Base-by-base conservation (phyloP, 129 eudicot genomes). In the sunflower (Helianthus annuus) region DNA sequence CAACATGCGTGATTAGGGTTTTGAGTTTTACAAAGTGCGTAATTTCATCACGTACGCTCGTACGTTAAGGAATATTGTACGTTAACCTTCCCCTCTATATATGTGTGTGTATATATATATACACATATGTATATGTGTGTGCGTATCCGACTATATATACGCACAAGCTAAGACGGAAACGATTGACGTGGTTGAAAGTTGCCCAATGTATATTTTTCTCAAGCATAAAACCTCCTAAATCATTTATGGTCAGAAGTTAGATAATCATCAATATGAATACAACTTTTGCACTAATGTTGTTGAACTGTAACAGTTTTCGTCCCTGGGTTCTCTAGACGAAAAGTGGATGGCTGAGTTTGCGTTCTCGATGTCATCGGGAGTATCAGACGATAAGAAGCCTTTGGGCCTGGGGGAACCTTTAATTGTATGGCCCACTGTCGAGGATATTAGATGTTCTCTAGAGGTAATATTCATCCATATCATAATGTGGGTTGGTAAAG, bases 261-360 rank as follows among this genome's bases (percentile, higher is more conserved):
- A 1, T 58, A 1, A 10, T 32, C 32, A 12, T 60, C 7, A 13
- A 9, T 60, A 60, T 29, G 66, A 29, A 60, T 32, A 32, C 32
- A 60, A 60, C 44, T 60, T 60, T 40, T 42, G 48, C 68, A 70
- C 12, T 60, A 24, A 72, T 72, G 32, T 80, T 54, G 60, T 38
- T 62, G 29, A 62, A 14, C 61, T 53, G 15, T 10, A 69, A 78
- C 85, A 95, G 99, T 95, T 95, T 66, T 95, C 99, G 2, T 90
- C 97, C 14, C 79, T 95, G 56, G 99, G 99, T 76, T 95, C 99
- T 19, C 83, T 95, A 83, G 99, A 95, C 46, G 99, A 95, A 88
- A 95, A 95, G 86, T 95, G 99, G 99, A 95, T 95, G 99, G 57
- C 85, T 5, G 99, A 95, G 83, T 73, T 95, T 2, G 88, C 91